phyloP scores from a whole-genome alignment of 495 filamentous ascomycete genomes.

The Usnea hakonensis region DNA sequence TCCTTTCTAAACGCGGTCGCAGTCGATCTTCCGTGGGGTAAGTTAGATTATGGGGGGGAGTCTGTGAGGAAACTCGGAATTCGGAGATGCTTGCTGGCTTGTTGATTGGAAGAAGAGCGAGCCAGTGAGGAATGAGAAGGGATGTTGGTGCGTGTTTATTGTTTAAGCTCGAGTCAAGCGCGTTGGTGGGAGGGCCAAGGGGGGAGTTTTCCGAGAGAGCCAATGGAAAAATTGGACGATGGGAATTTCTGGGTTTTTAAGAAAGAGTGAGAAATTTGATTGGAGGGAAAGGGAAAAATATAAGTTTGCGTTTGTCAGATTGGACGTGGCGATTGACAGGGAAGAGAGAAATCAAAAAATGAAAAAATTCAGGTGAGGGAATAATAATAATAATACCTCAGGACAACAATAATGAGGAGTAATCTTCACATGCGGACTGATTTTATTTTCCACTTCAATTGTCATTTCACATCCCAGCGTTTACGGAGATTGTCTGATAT shows the following conservation, averaged over 20 bases:
- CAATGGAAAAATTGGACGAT: not conserved
- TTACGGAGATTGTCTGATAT: not conserved
- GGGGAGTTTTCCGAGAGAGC: no score
- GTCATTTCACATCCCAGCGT: not conserved
- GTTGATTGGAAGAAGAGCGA: constrained; percentile 25
- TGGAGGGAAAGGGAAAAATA: constrained; percentile 10
- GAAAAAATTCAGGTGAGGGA: not conserved
- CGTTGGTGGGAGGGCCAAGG: not conserved
- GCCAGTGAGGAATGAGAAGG: constrained; percentile 15
- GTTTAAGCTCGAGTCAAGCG: not conserved
- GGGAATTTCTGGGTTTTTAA: not conserved
- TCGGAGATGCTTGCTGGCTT: constrained; percentile 15
- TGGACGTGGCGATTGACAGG: not conserved
- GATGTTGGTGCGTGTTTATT: constrained; percentile 8
- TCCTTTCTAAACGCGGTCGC: constrained; percentile 4
- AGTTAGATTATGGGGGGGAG: constrained; percentile 5
- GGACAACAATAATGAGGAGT: no score
- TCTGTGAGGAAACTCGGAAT: not conserved
- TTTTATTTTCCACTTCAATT: not conserved
- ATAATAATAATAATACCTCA: no score
- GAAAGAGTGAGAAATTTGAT: constrained; percentile 2
- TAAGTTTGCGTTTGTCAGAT: no score
- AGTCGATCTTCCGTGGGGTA: constrained; percentile 20
- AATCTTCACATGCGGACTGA: no score
- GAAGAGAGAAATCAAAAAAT: no score